phyloP scores from a whole-genome alignment of 1,139 yeast genomes.

The Taphrina communis region DNA sequence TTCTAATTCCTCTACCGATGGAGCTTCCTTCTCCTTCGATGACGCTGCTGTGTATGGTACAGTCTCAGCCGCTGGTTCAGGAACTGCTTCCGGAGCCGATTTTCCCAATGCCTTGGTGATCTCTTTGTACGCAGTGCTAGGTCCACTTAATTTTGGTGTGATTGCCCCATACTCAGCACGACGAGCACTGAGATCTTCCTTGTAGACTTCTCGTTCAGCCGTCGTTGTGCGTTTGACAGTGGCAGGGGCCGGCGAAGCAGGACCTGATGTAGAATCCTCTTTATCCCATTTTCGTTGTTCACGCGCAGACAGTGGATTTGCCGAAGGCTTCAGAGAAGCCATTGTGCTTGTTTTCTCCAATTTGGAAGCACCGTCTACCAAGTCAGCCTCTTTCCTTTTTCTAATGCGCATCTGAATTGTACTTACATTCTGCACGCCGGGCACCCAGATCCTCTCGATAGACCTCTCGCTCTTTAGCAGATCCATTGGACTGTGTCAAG shows the following conservation, averaged over 20 bases:
- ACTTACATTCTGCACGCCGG: conserved; percentile 33
- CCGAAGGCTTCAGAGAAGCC: not conserved
- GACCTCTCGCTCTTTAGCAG: conserved; percentile 15
- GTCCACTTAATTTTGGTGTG: conserved; percentile 29
- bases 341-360: not conserved
- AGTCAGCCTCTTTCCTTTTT: not conserved
- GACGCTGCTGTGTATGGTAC: conserved; percentile 8
- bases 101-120: conserved; percentile 27
- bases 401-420: not conserved
- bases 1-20: conserved; percentile 16
- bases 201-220: conserved; percentile 29
- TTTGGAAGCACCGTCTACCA: conserved; percentile 15
- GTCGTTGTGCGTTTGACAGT: not conserved
- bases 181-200: conserved; percentile 30
- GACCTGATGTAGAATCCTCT: not conserved
- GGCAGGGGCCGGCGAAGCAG: conserved; percentile 11
- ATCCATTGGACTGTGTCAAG: not conserved
- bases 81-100: conserved; percentile 5
- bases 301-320: conserved; percentile 9
- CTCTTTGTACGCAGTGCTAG: conserved; percentile 34
- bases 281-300: conserved; percentile 33
- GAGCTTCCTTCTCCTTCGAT: not conserved
- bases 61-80: not conserved
- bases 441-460: conserved; percentile 33
- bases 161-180: conserved; percentile 39